Evolutionary conservation across 78 protist species (phyloP).

Genomic region (Dictyostelium intermedium): DNA sequence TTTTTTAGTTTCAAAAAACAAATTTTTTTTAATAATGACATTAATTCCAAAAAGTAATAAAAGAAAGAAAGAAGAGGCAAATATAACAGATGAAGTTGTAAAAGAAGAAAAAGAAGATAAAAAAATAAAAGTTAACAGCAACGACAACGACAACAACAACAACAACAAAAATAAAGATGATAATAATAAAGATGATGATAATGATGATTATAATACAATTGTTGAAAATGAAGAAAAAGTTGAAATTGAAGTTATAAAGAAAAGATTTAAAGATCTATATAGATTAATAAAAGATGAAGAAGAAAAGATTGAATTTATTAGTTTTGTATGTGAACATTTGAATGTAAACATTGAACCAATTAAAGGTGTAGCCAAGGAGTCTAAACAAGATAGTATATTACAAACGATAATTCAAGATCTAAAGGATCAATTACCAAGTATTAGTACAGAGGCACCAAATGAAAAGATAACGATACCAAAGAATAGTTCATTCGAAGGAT

Average conservation of each 20-base stretch:
- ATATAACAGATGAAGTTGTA: neutral
- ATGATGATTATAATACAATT: neutral
- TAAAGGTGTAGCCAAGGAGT: neutral
- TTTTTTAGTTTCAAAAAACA: too few species aligned
- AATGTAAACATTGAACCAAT: conserved; percentile 24
- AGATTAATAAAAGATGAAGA: conserved; percentile 33
- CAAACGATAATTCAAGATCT: conserved; percentile 55
- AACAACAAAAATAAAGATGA: neutral
- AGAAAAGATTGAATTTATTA: conserved; percentile 17
- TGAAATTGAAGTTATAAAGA: conserved; percentile 6
- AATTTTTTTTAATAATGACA: neutral
- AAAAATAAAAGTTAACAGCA: conserved; percentile 7
- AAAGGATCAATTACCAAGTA: conserved; percentile 32
- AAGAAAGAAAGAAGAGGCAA: conserved; percentile 32
- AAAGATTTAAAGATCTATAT: conserved; percentile 17
- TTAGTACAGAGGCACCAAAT: conserved; percentile 5
- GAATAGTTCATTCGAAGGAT: conserved; percentile 54
- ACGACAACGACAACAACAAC: neutral
- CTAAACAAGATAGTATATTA: conserved; percentile 7
- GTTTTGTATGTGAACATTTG: conserved; percentile 54
- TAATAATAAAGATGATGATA: neutral
- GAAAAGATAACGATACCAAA: conserved; percentile 69
- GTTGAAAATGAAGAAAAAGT: neutral
- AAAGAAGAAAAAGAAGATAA: neutral
- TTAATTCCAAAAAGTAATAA: neutral